Evolutionary conservation across 805 yeast species (phyloP), one percentile per base, ranked within the genome.

Genomic region (Cephaloascus fragrans): DNA sequence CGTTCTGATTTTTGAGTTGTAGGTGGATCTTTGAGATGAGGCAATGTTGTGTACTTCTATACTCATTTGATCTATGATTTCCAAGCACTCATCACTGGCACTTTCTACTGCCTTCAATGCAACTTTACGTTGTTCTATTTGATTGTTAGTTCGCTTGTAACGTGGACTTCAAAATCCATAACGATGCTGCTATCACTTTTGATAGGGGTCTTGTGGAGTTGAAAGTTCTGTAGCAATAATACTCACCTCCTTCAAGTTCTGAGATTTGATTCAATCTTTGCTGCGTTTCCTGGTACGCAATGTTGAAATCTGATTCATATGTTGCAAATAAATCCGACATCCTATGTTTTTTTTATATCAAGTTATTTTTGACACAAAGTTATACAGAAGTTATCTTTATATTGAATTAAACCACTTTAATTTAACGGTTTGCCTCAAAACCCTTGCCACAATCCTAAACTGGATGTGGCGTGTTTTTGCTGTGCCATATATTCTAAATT

Each of bases 41-140:
- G 96, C 86, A 26, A 87, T 70, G 50, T 80, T 81, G 53, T 82
- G 88, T 2, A 89, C 82, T 55, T 90, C 97, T 33, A 90, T 69
- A 19, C 78, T 78, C 80, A 93, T 80, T 48, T 90, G 95, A 47
- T 89, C 96, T 34, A 87, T 59, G 32, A 85, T 69, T 52, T 85
- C 95, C 40, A 77, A 71, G 29, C 83, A 81, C 52, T 86, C 95
- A 49, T 86, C 95, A n/a, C 83, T 66, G 16, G 81, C 72, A 35
- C 69, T 65, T 51, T 83, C 88, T 2, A 77, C 70, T 14, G 80
- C 75, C 47, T 71, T 71, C 59, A 80, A 64, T 15, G 79, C 67
- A 9, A 61, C 66, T 32, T 70, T 67, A 40, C 87, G 67, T 38
- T 66, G 72, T 37, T 69, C 79, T 67, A 41, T 18, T 19, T 15